Evolutionary conservation across 495 filamentous ascomycete genomes (phyloP).

Genomic region (Neurospora sp.): DNA sequence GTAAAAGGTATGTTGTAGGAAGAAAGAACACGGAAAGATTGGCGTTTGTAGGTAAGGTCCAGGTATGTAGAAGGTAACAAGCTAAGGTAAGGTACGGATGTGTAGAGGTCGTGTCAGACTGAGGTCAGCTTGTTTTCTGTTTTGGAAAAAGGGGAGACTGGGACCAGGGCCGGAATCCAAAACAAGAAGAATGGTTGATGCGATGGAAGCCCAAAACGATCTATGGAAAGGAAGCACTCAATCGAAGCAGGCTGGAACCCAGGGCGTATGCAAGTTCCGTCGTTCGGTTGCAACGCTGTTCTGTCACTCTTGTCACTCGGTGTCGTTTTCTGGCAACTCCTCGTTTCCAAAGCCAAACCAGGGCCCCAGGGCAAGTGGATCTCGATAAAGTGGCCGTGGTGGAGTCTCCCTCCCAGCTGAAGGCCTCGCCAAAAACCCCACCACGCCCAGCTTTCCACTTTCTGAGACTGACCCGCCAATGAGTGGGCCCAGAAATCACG

Average conservation of each 20-base stretch:
- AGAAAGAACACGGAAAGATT: not conserved
- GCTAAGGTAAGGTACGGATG: not conserved
- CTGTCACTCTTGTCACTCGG: not conserved
- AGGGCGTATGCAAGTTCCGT: not conserved
- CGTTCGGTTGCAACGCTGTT: not conserved
- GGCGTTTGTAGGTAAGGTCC: not conserved
- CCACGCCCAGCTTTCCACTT: not conserved
- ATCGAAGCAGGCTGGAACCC: not conserved
- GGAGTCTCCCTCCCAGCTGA: not conserved
- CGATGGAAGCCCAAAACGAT: not conserved
- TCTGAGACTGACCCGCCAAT: not conserved
- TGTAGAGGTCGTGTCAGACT: not conserved
- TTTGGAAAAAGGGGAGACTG: not conserved
- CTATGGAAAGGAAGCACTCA: not conserved
- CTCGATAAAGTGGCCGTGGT: not conserved
- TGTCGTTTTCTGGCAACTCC: not conserved
- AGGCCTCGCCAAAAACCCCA: not conserved
- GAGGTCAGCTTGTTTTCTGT: not conserved
- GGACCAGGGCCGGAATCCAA: not conserved
- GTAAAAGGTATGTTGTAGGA: not conserved
- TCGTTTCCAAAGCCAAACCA: not conserved
- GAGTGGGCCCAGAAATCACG: not conserved
- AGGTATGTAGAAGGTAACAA: not conserved
- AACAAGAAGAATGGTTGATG: not conserved
- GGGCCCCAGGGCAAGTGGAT: not conserved